Base-by-base conservation (phyloP, 805 yeast species). In the Saccharomycopsis vini region DNA sequence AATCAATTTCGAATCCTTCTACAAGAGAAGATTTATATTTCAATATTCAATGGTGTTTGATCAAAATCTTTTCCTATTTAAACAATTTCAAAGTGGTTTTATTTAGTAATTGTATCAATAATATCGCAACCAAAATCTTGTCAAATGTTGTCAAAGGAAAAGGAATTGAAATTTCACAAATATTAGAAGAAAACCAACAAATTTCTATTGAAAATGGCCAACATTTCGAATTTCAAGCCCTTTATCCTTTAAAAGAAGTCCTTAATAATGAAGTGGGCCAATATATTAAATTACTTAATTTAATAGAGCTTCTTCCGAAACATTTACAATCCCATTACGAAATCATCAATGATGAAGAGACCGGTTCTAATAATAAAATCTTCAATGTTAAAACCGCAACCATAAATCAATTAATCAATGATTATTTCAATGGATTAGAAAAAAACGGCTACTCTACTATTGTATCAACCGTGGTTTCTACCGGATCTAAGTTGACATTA, bases 391-490 rank as follows among this genome's bases (percentile, higher is more conserved):
- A 63, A 49, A 67, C 66, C 44, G 61, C 68, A 58, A 68, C 73
- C 2, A 60, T 69, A 4, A 57, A 67, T 32, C 71, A 66, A 41
- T 56, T 68, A 30, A 62, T 68, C 7, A 59, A 67, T 10, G 59
- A 66, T 39, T 69, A 69, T 51, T 66, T 69, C 46, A 56, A 54
- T 20, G 60, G 59, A 36, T 55, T 69, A n/a, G 73, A 69, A 49
- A 64, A 63, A 7, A 46, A 44, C 19, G 74, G 74, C 3, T 69
- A 69, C 49, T 64, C 70, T 1, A 67, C 73, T 7, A 67, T 73
- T 7, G 71, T 71, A 4, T 67, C 73, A 1, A 68, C 73, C 1
- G 74, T 69, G 22, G 71, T 67, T 5, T 68, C 66, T 39, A 69
- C 72, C 1, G 71, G 71, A 3, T 70, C 65, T 38, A 68, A 67